A percentile compares a stretch with the other conserved stretches of the same genome.
Conservation (phyloP, 2,329 filamentous ascomycete genomes). For the Ceratocystis colombiana region DNA sequence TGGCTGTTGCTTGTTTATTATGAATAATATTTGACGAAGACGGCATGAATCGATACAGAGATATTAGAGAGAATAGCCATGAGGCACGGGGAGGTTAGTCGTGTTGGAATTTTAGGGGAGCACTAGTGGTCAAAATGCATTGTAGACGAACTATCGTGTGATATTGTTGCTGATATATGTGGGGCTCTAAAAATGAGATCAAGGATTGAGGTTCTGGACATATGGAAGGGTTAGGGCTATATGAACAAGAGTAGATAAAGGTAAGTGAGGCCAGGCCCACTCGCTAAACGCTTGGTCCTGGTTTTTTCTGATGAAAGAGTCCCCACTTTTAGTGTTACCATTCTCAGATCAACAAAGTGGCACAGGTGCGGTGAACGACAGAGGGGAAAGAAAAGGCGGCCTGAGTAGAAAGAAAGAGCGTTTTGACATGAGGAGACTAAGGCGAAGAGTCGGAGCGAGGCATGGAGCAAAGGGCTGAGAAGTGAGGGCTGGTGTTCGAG, state of each 20-base stretch:
- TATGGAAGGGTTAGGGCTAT: neutral
- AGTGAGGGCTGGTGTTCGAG: no score
- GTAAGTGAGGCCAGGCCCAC: neutral
- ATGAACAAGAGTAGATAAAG: no score
- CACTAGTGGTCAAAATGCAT: no score
- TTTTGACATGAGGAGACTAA: neutral
- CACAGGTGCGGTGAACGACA: neutral
- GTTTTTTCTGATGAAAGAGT: neutral
- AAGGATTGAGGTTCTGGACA: neutral
- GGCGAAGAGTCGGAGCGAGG: no score
- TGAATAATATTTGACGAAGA: no score
- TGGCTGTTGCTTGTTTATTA: no score
- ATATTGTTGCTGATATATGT: neutral
- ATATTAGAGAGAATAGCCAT: neutral
- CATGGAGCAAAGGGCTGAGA: no score
- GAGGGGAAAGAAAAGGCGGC: slow-evolving; percentile 4
- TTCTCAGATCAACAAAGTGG: neutral
- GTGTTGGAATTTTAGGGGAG: neutral
- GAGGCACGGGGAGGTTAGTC: neutral
- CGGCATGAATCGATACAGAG: neutral
- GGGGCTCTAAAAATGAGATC: no score
- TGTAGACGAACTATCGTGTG: no score
- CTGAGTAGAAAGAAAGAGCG: neutral
- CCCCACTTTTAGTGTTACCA: slow-evolving; percentile 13
- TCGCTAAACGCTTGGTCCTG: neutral